Conservation (phyloP, 2,329 filamentous ascomycete species). For the Alternaria triticina region DNA sequence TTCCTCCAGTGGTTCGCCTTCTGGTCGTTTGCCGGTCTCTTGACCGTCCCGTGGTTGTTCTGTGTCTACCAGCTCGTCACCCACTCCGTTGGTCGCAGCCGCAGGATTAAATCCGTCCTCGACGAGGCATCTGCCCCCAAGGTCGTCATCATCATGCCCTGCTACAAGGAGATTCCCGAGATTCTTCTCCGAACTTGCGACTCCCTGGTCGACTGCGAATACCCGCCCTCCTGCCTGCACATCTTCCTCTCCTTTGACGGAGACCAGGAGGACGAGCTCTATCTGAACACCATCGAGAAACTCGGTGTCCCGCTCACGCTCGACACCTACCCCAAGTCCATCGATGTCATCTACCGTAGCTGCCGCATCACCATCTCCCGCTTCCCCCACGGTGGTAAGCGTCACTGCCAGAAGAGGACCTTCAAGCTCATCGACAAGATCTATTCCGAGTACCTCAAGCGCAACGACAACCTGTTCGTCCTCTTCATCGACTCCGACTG, state of each 20-base stretch:
- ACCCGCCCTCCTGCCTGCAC: conserved; percentile 89
- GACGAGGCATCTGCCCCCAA: conserved; percentile 89
- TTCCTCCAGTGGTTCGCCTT: conserved; percentile 95
- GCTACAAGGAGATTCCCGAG: conserved; percentile 89
- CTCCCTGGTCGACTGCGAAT: conserved; percentile 92
- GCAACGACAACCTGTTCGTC: conserved; percentile 91
- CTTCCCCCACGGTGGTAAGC: conserved; percentile 91
- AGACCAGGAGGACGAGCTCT: conserved; percentile 85
- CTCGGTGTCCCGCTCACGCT: conserved; percentile 81
- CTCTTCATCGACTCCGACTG: conserved; percentile 98
- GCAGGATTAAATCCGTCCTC: conserved; percentile 81
- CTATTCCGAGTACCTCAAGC: conserved; percentile 83
- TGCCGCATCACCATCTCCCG: conserved; percentile 89
- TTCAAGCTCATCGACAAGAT: conserved; percentile 94
- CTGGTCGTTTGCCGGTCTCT: conserved; percentile 84
- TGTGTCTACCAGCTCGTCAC: conserved; percentile 92
- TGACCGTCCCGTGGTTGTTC: conserved; percentile 90
- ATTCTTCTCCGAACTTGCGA: conserved; percentile 85
- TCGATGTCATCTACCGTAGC: conserved; percentile 83
- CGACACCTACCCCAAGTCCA: conserved; percentile 82
- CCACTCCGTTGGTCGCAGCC: conserved; percentile 80
- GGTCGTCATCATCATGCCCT: conserved; percentile 95
- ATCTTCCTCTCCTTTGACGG: conserved; percentile 96
- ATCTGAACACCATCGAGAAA: conserved; percentile 82
- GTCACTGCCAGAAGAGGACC: conserved; percentile 90